Evolutionary conservation across 208 protist species (phyloP).

Genomic region (Strigomonas culicis): DNA sequence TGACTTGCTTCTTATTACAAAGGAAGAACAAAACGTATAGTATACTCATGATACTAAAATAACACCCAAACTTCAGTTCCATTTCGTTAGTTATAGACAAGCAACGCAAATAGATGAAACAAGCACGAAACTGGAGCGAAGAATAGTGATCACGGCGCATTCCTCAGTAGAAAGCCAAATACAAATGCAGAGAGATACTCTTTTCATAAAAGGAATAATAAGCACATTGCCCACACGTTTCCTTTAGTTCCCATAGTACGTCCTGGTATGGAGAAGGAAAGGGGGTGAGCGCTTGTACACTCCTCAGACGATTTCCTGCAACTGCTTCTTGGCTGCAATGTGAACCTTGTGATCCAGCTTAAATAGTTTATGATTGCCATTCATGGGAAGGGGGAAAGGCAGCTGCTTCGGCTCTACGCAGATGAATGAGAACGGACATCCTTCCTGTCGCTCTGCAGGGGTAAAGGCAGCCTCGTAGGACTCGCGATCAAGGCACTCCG

Average conservation of each 20-base stretch:
- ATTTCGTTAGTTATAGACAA: not conserved
- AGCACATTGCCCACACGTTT: not conserved
- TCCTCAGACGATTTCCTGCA: constrained; percentile 42
- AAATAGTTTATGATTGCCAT: constrained; percentile 90
- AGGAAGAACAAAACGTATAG: not conserved
- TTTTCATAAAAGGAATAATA: not conserved
- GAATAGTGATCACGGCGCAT: not conserved
- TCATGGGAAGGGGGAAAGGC: constrained; percentile 85
- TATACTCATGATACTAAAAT: not conserved
- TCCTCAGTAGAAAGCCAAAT: no score
- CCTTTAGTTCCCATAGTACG: no score
- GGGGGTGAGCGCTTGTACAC: not conserved
- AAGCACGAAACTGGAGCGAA: not conserved
- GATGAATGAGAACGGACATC: constrained; percentile 86
- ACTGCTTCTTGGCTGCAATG: constrained; percentile 67
- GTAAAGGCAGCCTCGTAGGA: constrained; percentile 51
- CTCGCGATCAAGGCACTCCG: constrained; percentile 66
- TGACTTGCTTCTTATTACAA: not conserved
- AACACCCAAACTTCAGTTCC: not conserved
- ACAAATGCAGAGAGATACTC: not conserved
- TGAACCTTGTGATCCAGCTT: constrained; percentile 71
- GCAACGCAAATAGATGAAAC: not conserved
- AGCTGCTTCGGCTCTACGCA: constrained; percentile 72
- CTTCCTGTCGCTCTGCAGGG: constrained; percentile 64
- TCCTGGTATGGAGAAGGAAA: no score